phyloP scores from a whole-genome alignment of 495 filamentous ascomycete species.

The Copromyces sp. region DNA sequence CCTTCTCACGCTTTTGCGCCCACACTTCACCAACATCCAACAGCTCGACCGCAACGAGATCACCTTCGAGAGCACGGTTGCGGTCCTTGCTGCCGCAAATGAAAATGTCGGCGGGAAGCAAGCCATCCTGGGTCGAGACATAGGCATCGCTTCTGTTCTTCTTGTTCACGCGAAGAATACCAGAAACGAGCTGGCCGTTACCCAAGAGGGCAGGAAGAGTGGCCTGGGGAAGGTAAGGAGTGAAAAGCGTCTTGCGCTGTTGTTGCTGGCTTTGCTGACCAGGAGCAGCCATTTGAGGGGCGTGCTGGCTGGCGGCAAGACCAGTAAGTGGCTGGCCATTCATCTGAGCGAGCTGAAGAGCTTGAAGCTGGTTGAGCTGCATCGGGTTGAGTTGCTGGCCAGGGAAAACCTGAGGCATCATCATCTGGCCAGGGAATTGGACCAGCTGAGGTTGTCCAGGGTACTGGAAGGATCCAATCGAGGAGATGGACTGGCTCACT shows the following conservation, averaged over 20 bases:
- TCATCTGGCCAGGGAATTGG: constrained; percentile 72
- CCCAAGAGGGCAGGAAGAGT: constrained; percentile 82
- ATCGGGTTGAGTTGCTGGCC: constrained; percentile 82
- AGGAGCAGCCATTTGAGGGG: constrained; percentile 53
- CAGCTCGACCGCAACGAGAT: constrained; percentile 89
- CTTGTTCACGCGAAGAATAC: constrained; percentile 96
- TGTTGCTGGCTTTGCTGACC: constrained; percentile 81
- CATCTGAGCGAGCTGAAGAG: constrained; percentile 78
- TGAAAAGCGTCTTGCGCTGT: constrained; percentile 96
- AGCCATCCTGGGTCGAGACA: constrained; percentile 77
- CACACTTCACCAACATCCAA: constrained; percentile 98
- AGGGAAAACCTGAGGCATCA: constrained; percentile 66
- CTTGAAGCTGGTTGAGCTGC: constrained; percentile 84
- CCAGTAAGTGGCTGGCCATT: constrained; percentile 61
- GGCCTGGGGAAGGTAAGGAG: constrained; percentile 93
- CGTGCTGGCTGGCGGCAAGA: constrained; percentile 68
- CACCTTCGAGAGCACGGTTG: constrained; percentile 91
- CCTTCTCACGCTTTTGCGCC: constrained; percentile 96
- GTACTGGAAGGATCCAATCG: constrained; percentile 83
- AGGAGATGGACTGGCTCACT: constrained; percentile 76
- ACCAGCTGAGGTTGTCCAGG: constrained; percentile 84
- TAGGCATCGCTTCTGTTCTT: constrained; percentile 99
- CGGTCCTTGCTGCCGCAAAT: constrained; percentile 98
- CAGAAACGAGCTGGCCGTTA: constrained; percentile 90
- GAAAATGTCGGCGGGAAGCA: constrained; percentile 94